These are phyloP conservation scores for Anisodus tanguticus DNA, from an alignment of 257 asterid genomes.

Conservation along the genomic window DNA sequence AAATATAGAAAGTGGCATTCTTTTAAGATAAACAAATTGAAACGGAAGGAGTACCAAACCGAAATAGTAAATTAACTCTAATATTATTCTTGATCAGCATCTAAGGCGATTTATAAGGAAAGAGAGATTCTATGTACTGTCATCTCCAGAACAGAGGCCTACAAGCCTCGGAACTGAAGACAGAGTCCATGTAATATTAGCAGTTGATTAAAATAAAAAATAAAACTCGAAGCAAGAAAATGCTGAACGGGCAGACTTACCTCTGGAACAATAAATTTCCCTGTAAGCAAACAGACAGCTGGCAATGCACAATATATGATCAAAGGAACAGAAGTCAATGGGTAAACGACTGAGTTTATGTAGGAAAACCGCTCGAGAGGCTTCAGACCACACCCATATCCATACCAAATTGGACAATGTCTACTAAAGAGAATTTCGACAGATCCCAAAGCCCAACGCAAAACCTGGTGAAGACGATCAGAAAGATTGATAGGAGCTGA, in stretches of 20 bases:
- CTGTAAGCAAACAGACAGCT: constrained; percentile 92
- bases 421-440: constrained; percentile 88
- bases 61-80: no score
- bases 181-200: not conserved
- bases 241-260: constrained; percentile 42
- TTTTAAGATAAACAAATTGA: no score
- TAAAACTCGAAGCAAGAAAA: not conserved
- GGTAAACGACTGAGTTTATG: constrained; percentile 88
- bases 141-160: not conserved
- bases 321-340: constrained; percentile 90
- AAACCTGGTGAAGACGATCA: constrained; percentile 96
- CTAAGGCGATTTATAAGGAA: no score
- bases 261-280: constrained; percentile 92
- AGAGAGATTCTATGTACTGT: not conserved
- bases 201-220: not conserved
- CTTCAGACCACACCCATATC: constrained; percentile 93
- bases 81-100: no score
- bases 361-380: constrained; percentile 94
- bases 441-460: constrained; percentile 98
- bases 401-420: constrained; percentile 98
- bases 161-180: not conserved
- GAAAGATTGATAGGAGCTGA: constrained; percentile 97
- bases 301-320: constrained; percentile 87
- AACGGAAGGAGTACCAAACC: no score
- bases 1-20: no score